Conservation (phyloP, 129 eudicot genomes). For the Saussurea involucrata region DNA sequence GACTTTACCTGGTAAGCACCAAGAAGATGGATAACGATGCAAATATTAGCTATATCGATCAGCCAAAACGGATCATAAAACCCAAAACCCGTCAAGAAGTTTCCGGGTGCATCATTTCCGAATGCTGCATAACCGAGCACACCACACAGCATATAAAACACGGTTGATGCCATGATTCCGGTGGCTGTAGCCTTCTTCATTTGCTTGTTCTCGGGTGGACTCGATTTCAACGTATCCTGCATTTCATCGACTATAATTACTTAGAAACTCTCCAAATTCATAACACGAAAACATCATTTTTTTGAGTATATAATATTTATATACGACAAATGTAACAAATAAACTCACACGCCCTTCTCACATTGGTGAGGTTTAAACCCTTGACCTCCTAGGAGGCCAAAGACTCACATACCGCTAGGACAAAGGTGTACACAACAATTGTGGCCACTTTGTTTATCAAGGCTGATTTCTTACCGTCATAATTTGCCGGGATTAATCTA, state of each 20-base stretch:
- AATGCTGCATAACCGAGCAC: constrained; percentile 70
- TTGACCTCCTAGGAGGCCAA: no score
- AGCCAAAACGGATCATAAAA: constrained; percentile 81
- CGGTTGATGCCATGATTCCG: constrained; percentile 39
- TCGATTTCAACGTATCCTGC: constrained; percentile 63
- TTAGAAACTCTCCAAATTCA: not conserved
- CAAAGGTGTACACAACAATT: no score
- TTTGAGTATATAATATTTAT: no score
- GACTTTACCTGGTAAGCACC: constrained; percentile 79
- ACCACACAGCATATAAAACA: constrained; percentile 60
- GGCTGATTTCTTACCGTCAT: no score
- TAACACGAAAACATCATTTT: not conserved
- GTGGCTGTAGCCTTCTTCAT: constrained; percentile 56
- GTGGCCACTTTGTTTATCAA: no score
- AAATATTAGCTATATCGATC: constrained; percentile 54
- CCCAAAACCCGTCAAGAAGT: constrained; percentile 75
- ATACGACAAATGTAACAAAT: no score
- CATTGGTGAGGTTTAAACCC: no score
- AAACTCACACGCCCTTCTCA: no score
- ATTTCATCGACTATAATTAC: not conserved
- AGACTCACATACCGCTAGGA: not conserved
- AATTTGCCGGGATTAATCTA: no score
- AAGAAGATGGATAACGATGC: constrained; percentile 62
- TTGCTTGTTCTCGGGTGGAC: constrained; percentile 56
- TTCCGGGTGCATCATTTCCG: constrained; percentile 70